These are phyloP conservation scores for Lactifluus volemus DNA, from an alignment of 768 basidiomycete species.

Conservation along the genomic window DNA sequence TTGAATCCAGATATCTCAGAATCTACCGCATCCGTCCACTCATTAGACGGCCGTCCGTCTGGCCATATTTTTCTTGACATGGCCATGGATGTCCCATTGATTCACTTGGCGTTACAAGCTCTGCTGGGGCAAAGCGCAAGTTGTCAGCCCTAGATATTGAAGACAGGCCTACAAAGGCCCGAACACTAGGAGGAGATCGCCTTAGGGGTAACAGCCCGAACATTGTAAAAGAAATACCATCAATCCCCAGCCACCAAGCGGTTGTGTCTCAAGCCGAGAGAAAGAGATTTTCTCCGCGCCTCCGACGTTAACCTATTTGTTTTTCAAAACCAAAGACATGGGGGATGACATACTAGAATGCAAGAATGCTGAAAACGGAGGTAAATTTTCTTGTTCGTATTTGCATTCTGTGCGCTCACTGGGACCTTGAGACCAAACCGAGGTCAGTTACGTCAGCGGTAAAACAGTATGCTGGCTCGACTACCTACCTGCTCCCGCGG, in stretches of 20 bases:
- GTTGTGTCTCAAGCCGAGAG: background rate
- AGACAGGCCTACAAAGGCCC: constrained; percentile 30
- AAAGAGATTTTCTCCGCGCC: constrained; percentile 19
- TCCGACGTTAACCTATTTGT: constrained; percentile 48
- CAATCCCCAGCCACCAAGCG: background rate
- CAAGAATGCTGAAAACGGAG: constrained; percentile 61
- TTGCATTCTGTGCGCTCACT: background rate
- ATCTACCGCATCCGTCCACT: background rate
- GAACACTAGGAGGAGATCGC: constrained; percentile 66
- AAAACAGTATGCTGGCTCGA: constrained; percentile 85
- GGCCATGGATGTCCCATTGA: constrained; percentile 45
- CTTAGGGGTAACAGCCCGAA: constrained; percentile 36
- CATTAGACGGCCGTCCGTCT: constrained; percentile 24
- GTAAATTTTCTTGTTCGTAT: constrained; percentile 29
- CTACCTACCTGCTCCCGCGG: constrained; percentile 68
- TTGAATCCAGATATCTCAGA: background rate
- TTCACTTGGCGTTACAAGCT: constrained; percentile 28
- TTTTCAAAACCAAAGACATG: constrained; percentile 46
- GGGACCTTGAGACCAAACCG: constrained; percentile 44
- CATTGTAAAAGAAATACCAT: constrained; percentile 44
- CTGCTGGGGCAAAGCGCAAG: constrained; percentile 43
- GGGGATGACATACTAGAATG: constrained; percentile 68
- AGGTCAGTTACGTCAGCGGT: constrained; percentile 54
- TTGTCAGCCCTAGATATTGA: constrained; percentile 37
- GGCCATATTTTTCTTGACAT: constrained; percentile 30